phyloP scores from a whole-genome alignment of 2,329 filamentous ascomycete species.

The Alternaria postmessia region DNA sequence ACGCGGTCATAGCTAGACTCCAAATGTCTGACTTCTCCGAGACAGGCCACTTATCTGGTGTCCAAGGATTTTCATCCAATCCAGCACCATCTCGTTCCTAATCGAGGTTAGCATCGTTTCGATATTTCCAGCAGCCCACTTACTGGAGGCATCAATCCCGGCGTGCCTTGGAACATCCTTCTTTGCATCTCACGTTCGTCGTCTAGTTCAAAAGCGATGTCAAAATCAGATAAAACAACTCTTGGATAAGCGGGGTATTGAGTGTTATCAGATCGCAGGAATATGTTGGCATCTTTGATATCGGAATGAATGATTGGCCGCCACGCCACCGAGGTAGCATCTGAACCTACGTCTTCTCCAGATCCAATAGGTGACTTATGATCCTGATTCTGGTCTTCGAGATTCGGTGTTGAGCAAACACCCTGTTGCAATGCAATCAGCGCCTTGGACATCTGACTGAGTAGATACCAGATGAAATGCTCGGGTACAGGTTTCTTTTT shows the following conservation, averaged over 20 bases:
- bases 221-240: neutral
- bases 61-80: too few relatives aligned
- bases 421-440: neutral
- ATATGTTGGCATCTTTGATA: neutral
- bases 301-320: neutral
- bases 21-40: neutral
- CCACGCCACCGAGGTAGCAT: neutral
- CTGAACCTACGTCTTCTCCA: neutral
- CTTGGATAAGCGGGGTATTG: neutral
- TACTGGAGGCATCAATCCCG: neutral
- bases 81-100: neutral
- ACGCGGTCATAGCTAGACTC: neutral
- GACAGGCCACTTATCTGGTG: accelerated
- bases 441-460: neutral
- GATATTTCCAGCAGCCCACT: neutral
- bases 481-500: neutral
- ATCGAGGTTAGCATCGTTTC: neutral
- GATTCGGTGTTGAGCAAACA: neutral
- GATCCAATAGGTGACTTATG: neutral
- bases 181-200: accelerated
- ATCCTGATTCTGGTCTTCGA: accelerated
- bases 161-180: neutral
- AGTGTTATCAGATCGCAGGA: neutral
- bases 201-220: neutral
- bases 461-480: neutral